A percentile compares a stretch with the other conserved stretches of the same genome.
Conservation (phyloP, 169 alveolate genomes). For the Cryptosporidium ubiquitum region DNA sequence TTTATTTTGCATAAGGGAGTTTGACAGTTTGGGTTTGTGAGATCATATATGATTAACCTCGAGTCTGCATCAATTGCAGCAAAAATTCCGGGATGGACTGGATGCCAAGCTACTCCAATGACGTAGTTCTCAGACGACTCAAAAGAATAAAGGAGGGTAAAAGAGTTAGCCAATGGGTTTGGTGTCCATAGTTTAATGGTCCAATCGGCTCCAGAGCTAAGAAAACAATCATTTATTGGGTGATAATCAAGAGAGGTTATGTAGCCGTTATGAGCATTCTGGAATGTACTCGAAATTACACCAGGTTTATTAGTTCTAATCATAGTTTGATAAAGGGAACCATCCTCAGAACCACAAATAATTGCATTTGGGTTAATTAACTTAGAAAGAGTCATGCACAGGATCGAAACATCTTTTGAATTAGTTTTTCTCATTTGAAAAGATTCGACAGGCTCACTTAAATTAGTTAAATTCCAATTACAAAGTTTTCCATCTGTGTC, state of each 20-base stretch:
- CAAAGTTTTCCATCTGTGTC: conserved; percentile 70
- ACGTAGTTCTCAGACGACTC: conserved; percentile 70
- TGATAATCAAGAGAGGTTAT: conserved; percentile 64
- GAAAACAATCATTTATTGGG: conserved; percentile 67
- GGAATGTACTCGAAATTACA: conserved; percentile 30
- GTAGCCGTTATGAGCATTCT: conserved; percentile 60
- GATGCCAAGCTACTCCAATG: conserved; percentile 72
- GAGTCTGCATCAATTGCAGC: conserved; percentile 73
- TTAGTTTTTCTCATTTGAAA: conserved; percentile 59
- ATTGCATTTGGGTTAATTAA: conserved; percentile 65
- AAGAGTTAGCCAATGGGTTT: conserved; percentile 23
- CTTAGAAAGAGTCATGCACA: conserved; percentile 59
- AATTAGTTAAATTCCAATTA: conserved; percentile 64
- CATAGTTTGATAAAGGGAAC: conserved; percentile 56
- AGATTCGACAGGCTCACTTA: conserved; percentile 62
- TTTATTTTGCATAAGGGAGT: conserved; percentile 62
- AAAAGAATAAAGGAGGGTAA: conserved; percentile 51
- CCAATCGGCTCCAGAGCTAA: conserved; percentile 70
- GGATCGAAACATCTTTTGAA: conserved; percentile 56
- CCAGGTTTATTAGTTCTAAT: conserved; percentile 71
- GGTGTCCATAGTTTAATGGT: conserved; percentile 67
- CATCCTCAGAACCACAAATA: conserved; percentile 70
- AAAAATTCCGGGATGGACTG: conserved; percentile 68
- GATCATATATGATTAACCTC: conserved; percentile 40
- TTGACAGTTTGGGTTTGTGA: conserved; percentile 44